Evolutionary conservation across 495 filamentous ascomycete species (phyloP).

Genomic region (Zalerion maritima): DNA sequence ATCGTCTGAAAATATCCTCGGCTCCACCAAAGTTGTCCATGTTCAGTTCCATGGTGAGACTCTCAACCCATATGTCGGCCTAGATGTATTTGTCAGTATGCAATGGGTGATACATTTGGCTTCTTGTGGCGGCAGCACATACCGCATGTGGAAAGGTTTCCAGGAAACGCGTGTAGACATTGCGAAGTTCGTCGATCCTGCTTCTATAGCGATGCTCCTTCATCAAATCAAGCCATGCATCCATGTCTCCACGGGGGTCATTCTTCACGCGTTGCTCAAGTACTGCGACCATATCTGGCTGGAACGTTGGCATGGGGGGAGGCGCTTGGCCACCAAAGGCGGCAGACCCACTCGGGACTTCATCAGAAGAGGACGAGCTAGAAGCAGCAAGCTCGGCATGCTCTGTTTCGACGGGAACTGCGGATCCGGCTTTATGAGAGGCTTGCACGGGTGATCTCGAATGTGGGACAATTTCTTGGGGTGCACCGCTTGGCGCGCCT

Average conservation of each 20-base stretch:
- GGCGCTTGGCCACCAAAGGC: conserved; percentile 7
- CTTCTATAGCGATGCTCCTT: conserved; percentile 67
- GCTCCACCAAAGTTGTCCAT: conserved; percentile 60
- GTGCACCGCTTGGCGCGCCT: conserved; percentile 6
- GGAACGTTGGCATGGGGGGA: conserved; percentile 26
- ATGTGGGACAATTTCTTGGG: no score
- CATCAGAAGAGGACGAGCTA: conserved; percentile 10
- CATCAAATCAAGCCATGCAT: conserved; percentile 80
- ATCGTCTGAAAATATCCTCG: conserved; percentile 68
- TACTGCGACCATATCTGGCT: conserved; percentile 67
- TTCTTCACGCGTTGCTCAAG: conserved; percentile 82
- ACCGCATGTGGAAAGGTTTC: conserved; percentile 79
- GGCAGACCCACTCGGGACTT: conserved; percentile 12
- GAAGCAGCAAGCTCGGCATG: no score
- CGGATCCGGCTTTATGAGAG: no score
- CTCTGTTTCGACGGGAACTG: no score
- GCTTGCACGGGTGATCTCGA: no score
- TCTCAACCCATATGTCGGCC: conserved; percentile 82
- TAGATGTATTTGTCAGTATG: conserved; percentile 20
- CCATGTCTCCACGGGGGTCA: conserved; percentile 79
- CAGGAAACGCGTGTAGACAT: conserved; percentile 73
- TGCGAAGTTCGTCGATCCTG: conserved; percentile 67
- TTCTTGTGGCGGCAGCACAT: conserved; percentile 28
- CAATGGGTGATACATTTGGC: conserved; percentile 22
- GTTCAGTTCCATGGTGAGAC: conserved; percentile 74